Percentiles rank a stretch among this genome's conserved stretches.
phyloP scores from a whole-genome alignment of 2,329 filamentous ascomycete genomes.

The Pseudogymnoascus sp. region DNA sequence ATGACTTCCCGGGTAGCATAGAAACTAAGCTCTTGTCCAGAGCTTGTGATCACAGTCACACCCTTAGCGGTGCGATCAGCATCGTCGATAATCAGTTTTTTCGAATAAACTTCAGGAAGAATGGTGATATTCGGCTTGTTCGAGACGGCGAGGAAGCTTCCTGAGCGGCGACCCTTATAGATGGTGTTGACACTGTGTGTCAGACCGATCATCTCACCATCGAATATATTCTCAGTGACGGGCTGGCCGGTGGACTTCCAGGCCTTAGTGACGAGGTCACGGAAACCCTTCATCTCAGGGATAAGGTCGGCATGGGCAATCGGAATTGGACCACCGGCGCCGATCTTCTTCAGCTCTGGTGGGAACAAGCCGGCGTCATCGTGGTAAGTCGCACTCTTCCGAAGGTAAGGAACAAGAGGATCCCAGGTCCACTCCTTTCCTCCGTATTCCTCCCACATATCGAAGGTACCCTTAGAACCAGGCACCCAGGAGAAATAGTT shows the following conservation, averaged over 20 bases:
- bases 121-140: conserved; percentile 48
- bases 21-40: conserved; percentile 36
- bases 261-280: conserved; percentile 39
- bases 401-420: conserved; percentile 42
- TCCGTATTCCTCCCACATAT: too few relatives aligned
- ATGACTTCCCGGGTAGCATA: conserved; percentile 26
- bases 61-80: conserved; percentile 33
- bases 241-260: conserved; percentile 45
- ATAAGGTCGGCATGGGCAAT: conserved; percentile 47
- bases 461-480: conserved; percentile 48
- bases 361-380: too few relatives aligned
- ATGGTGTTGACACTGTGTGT: conserved; percentile 46
- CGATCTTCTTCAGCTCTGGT: conserved; percentile 42
- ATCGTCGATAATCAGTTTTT: conserved; percentile 45
- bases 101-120: conserved; percentile 39
- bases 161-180: conserved; percentile 46
- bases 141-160: conserved; percentile 42
- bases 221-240: conserved; percentile 42
- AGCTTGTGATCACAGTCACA: conserved; percentile 35
- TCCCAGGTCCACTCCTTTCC: too few relatives aligned
- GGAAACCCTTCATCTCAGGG: conserved; percentile 42
- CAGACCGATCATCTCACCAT: conserved; percentile 46
- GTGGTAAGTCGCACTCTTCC: conserved; percentile 48
- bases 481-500: conserved; percentile 60
- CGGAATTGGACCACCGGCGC: conserved; percentile 42